Evolutionary conservation across 441 rosid genomes (phyloP), one percentile per base, ranked within the genome.

Genomic region (Adansonia madagascariensis): DNA sequence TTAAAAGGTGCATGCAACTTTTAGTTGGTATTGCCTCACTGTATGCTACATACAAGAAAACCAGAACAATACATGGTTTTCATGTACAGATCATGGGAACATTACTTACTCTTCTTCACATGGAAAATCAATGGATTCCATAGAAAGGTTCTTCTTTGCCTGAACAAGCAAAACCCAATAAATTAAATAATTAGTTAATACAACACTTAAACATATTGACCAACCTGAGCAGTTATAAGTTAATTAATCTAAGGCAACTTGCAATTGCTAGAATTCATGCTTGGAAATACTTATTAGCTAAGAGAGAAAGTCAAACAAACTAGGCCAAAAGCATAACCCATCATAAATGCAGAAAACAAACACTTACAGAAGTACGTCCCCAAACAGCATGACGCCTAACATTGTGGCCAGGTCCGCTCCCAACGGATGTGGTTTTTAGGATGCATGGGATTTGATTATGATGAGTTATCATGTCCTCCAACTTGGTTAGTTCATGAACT

Each of bases 311-410:
- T 14, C 17, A 79, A 79, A 75, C 56, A 67, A 81, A 73, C 63
- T 31, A 77, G 14, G 61, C 35, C 68, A 63, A 76, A 82, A 46
- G 59, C 72, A 66, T 35, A 68, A 46, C 59, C 27, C 70, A 53
- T 44, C 57, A 72, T 41, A 41, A 60, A 77, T 61, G 22, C 22
- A 59, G 18, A 74, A 67, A 67, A 75, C 60, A 80, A 49, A 73
- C 77, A 90, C 98, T 89, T 87, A 95, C 99, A 82, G 95, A 68
- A 39, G 91, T 80, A 81, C 94, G 92, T 76, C 94, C 94, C 95
- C 91, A 90, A 56, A 66, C 79, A 56, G 75, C 18, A 43, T 79
- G 84, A 57, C 27, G 83, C 74, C 79, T 84, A 65, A 18, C 67
- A 27, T 82, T 74, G 68, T 70, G 82, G 24, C 68, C 83, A 62